These are phyloP conservation scores for grape (Vitis vinifera) DNA, from an alignment of 164 flowering plant species.

Conservation along the genomic window ASM3070453v1 NC_081811.1:26256501-26257000, in stretches of 20 bases:
- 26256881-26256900: slow-evolving; percentile 83
- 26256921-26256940: not conserved
- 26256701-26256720: slow-evolving; percentile 71
- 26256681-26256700: slow-evolving; percentile 1
- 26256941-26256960: not conserved
- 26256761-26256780: slow-evolving; percentile 52
- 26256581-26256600: slow-evolving; percentile 78
- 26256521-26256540: slow-evolving; percentile 70
- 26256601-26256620: slow-evolving; percentile 43
- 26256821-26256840: slow-evolving; percentile 83
- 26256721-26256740: slow-evolving; percentile 81
- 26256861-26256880: slow-evolving; percentile 44
- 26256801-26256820: slow-evolving; percentile 88
- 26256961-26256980: not conserved
- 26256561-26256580: slow-evolving; percentile 89
- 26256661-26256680: too few species aligned
- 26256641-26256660: not conserved
- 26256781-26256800: slow-evolving; percentile 82
- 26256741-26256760: slow-evolving; percentile 93
- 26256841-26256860: slow-evolving; percentile 79
- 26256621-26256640: not conserved
- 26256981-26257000: not conserved
- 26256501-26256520: slow-evolving; percentile 55
- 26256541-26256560: slow-evolving; percentile 48
- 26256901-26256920: slow-evolving; percentile 33